Conservation (phyloP, 805 yeast genomes). For the Saturnispora sanitii region DNA sequence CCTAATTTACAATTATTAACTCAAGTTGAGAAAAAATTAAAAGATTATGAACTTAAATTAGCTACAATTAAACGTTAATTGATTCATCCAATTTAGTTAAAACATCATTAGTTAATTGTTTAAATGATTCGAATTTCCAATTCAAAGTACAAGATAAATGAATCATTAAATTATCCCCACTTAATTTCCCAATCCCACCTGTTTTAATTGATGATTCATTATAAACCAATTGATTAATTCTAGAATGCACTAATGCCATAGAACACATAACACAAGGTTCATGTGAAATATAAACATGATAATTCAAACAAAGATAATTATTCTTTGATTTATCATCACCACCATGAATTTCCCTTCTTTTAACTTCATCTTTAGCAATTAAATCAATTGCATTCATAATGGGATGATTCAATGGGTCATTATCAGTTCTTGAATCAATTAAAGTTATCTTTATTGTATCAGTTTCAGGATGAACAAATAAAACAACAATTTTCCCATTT, state of each 20-base stretch:
- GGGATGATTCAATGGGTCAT: slow-evolving; percentile 60
- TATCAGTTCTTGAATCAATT: slow-evolving; percentile 30
- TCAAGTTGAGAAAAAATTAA: slow-evolving; percentile 1
- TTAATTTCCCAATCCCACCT: slow-evolving; percentile 44
- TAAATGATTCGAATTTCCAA: slow-evolving; percentile 62
- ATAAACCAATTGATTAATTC: slow-evolving; percentile 63
- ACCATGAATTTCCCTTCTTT: slow-evolving; percentile 25
- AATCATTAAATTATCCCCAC: slow-evolving; percentile 63
- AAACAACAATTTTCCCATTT: slow-evolving; percentile 34
- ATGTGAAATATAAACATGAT: slow-evolving; percentile 78
- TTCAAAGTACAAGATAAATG: slow-evolving; percentile 70
- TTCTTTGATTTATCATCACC: slow-evolving; percentile 11
- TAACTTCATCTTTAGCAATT: slow-evolving; percentile 49
- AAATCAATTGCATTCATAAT: slow-evolving; percentile 59
- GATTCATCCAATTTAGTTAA: slow-evolving; percentile 18
- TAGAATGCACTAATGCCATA: slow-evolving; percentile 91
- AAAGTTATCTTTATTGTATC: slow-evolving; percentile 31
- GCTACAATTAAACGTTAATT: slow-evolving; percentile 16
- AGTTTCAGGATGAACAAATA: slow-evolving; percentile 51
- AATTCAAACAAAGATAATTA: slow-evolving; percentile 62
- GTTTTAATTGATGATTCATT: slow-evolving; percentile 37
- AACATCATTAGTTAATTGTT: slow-evolving; percentile 3
- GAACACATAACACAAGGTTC: slow-evolving; percentile 97
- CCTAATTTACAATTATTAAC: background rate
- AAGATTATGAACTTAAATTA: slow-evolving; percentile 2